These are phyloP conservation scores for Phialophora verrucosa DNA, from an alignment of 2,329 filamentous ascomycete genomes.

Conservation along the genomic window DNA sequence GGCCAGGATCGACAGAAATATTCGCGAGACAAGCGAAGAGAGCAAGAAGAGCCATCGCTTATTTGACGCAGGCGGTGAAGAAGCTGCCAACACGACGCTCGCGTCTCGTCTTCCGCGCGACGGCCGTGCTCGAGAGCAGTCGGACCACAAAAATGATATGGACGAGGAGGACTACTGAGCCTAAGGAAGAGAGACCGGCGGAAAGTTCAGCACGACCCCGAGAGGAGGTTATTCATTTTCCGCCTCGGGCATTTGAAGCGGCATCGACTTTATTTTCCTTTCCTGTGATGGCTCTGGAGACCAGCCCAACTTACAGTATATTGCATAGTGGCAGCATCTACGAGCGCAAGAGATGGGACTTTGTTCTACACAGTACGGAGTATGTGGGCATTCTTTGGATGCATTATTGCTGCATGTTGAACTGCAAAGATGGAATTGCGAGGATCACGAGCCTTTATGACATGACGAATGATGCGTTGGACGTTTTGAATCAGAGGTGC, in stretches of 20 bases:
- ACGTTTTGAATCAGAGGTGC: too few relatives aligned
- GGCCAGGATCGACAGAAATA: neutral
- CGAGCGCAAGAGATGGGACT: neutral
- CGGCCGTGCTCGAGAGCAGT: neutral
- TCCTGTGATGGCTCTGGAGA: neutral
- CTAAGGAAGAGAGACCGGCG: neutral
- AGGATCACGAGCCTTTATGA: neutral
- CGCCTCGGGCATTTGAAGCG: neutral
- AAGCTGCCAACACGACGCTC: neutral
- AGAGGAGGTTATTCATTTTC: neutral
- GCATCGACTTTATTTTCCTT: neutral
- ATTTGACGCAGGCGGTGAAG: neutral
- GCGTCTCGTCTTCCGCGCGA: neutral
- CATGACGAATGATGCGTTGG: neutral
- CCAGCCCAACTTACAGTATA: neutral
- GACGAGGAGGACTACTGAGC: neutral
- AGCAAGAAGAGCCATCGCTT: neutral
- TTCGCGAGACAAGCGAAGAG: neutral
- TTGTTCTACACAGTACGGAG: neutral
- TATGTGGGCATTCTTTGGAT: neutral
- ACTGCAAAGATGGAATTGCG: neutral
- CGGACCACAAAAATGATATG: neutral
- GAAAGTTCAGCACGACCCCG: neutral
- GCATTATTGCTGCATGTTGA: neutral
- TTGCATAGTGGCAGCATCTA: neutral